Evolutionary conservation across 352 stramenopile genomes (phyloP).

Genomic region (Pythium periplocum): DNA sequence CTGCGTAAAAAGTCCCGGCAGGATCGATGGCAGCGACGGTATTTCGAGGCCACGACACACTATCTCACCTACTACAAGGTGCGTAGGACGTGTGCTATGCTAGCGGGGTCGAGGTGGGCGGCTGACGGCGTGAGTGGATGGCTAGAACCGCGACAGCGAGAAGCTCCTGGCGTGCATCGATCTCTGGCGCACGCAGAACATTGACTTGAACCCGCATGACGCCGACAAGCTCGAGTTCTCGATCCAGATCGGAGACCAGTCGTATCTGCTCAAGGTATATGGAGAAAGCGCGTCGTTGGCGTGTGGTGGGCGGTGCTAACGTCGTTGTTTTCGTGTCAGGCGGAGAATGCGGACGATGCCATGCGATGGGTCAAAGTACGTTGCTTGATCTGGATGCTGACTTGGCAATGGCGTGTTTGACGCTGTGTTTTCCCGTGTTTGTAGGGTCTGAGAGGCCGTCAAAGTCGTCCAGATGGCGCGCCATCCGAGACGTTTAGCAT

Average conservation of each 20-base stretch:
- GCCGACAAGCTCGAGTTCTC: conserved; percentile 68
- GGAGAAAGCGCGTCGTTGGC: too few species aligned
- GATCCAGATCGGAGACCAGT: conserved; percentile 83
- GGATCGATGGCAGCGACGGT: conserved; percentile 94
- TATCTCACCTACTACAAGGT: conserved; percentile 99
- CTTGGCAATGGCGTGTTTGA: too few species aligned
- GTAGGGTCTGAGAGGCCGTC: conserved; percentile 61
- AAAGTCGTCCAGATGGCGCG: conserved; percentile 63
- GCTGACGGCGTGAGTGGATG: neutral
- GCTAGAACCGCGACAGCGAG: conserved; percentile 75
- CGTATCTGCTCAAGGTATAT: conserved; percentile 71
- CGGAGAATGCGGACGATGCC: conserved; percentile 66
- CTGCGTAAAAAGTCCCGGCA: conserved; percentile 92
- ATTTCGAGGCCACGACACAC: conserved; percentile 97
- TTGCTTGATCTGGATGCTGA: neutral
- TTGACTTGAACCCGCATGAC: conserved; percentile 60
- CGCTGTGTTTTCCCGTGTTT: neutral
- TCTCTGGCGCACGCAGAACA: conserved; percentile 79
- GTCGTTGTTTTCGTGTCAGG: conserved; percentile 16
- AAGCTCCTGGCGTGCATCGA: conserved; percentile 87
- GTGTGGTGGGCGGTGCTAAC: too few species aligned
- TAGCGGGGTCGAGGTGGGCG: neutral
- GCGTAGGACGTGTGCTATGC: neutral
- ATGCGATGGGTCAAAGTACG: conserved; percentile 47
- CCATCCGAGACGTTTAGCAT: conserved; percentile 80